Evolutionary conservation across 768 basidiomycete species (phyloP).

Genomic region (Naematelia aurantialba): DNA sequence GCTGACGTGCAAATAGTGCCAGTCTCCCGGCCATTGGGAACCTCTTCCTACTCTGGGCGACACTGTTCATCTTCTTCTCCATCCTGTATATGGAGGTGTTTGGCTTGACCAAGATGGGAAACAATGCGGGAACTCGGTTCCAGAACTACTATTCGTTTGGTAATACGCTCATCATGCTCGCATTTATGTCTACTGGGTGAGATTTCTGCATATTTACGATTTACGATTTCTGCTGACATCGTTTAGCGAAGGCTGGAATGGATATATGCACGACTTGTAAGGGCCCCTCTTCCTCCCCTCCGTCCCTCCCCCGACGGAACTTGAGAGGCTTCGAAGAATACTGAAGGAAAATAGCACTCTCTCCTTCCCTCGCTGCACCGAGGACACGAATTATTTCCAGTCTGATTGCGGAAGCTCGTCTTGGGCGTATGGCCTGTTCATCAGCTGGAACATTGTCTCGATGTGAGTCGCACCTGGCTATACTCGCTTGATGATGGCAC

Average conservation of each 20-base stretch:
- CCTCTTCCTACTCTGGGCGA: constrained; percentile 79
- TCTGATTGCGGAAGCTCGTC: constrained; percentile 82
- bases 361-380: constrained; percentile 76
- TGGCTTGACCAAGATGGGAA: constrained; percentile 78
- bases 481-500: not conserved
- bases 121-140: constrained; percentile 60
- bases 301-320: too few relatives aligned
- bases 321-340: constrained; percentile 16
- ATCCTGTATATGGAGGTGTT: constrained; percentile 88
- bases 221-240: not conserved
- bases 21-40: constrained; percentile 81
- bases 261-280: constrained; percentile 95
- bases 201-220: constrained; percentile 32
- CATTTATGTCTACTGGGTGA: constrained; percentile 89
- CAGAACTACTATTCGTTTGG: constrained; percentile 77
- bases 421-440: constrained; percentile 84
- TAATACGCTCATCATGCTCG: constrained; percentile 78
- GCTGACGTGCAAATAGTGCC: constrained; percentile 56
- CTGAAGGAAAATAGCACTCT: constrained; percentile 58
- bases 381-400: constrained; percentile 55
- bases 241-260: constrained; percentile 87
- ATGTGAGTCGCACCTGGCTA: constrained; percentile 62
- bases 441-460: constrained; percentile 90
- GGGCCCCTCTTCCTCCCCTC: constrained; percentile 43
- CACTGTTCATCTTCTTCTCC: constrained; percentile 84